These are phyloP conservation scores for Epichloe typhina DNA, from an alignment of 2,329 filamentous ascomycete species.

Conservation along the genomic window DNA sequence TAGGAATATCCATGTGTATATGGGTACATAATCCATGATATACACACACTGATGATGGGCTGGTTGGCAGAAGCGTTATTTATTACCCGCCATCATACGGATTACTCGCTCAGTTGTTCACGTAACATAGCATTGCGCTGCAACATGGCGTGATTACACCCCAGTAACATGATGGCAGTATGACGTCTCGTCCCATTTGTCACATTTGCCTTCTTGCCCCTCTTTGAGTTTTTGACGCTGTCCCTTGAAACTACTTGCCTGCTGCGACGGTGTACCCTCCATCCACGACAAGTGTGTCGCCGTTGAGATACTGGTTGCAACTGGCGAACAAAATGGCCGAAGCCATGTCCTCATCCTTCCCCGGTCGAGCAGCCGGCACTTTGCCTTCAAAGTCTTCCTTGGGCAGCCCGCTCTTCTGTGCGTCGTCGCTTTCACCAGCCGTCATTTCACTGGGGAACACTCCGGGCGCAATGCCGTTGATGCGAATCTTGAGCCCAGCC, in stretches of 20 bases:
- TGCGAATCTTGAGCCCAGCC: slow-evolving; percentile 49
- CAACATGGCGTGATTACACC: no score
- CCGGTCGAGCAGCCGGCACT: slow-evolving; percentile 54
- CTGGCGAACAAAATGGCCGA: slow-evolving; percentile 46
- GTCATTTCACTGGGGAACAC: slow-evolving; percentile 64
- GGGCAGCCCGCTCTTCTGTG: slow-evolving; percentile 46
- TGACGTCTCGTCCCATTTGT: not conserved
- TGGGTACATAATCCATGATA: no score
- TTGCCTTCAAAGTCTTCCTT: slow-evolving; percentile 40
- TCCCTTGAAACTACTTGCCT: slow-evolving; percentile 11
- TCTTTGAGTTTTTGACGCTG: no score
- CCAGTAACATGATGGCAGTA: not conserved
- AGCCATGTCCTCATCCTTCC: slow-evolving; percentile 57
- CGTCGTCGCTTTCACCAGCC: slow-evolving; percentile 30
- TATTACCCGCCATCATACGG: no score
- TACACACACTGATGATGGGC: no score
- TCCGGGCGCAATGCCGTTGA: slow-evolving; percentile 62
- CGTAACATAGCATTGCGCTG: no score
- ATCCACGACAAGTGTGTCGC: slow-evolving; percentile 30
- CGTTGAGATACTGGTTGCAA: slow-evolving; percentile 30
- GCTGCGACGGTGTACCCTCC: slow-evolving; percentile 29
- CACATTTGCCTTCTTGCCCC: no score
- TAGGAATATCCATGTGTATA: no score
- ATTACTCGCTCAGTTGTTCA: no score
- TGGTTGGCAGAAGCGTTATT: no score